Percentiles rank a stretch among this genome's conserved stretches.
These are phyloP conservation scores for Eutrema yunnanense DNA, from an alignment of 345 rosid genomes.

Conservation along the genomic window DNA sequence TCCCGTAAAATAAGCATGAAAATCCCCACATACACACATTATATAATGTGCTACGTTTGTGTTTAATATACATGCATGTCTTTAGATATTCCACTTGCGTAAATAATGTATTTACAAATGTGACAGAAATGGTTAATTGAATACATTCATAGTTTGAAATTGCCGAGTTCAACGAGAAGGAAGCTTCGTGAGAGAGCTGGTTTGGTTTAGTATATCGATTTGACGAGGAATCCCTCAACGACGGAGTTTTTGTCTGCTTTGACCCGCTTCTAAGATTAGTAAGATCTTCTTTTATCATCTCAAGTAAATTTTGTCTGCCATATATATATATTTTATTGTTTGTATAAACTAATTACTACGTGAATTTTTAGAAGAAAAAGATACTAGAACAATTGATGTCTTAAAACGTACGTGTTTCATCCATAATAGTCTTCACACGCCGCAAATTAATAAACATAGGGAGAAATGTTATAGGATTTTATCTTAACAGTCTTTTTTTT, in stretches of 20 bases:
- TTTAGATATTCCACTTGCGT: constrained; percentile 8
- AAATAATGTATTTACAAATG: neutral
- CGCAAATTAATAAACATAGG: too few species aligned
- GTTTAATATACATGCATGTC: neutral
- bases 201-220: neutral
- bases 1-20: constrained; percentile 21
- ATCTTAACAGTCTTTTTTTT: too few species aligned
- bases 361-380: neutral
- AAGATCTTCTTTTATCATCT: neutral
- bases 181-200: constrained; percentile 12
- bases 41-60: neutral
- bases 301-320: constrained; percentile 20
- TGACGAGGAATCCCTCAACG: neutral
- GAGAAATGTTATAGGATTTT: too few species aligned
- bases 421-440: too few species aligned
- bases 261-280: constrained; percentile 11
- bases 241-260: neutral
- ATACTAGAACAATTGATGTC: neutral
- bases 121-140: constrained; percentile 12
- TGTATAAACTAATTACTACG: neutral
- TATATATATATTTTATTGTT: neutral
- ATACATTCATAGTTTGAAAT: constrained; percentile 4
- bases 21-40: neutral
- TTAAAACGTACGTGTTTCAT: neutral
- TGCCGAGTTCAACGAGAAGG: neutral